Evolutionary conservation across 495 filamentous ascomycete species (phyloP).

Genomic region (Sporormia fimetaria): DNA sequence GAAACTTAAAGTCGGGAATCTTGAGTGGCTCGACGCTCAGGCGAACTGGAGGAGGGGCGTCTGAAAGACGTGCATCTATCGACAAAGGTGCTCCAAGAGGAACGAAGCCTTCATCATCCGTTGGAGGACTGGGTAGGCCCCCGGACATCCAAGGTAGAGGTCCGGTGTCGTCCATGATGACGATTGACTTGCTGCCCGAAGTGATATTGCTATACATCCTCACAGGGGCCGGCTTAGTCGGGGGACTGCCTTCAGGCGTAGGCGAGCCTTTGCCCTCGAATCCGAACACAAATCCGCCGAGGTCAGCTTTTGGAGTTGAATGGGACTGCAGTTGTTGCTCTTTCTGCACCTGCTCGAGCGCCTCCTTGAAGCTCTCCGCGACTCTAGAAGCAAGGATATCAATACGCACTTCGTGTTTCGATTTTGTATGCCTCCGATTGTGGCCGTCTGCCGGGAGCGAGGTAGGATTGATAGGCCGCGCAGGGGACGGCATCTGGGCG

Average conservation of each 20-base stretch:
- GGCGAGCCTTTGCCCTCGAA: constrained; percentile 7
- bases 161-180: constrained; percentile 69
- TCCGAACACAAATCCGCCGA: constrained; percentile 18
- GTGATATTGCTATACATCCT: constrained; percentile 53
- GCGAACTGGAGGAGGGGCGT: not conserved
- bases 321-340: constrained; percentile 5
- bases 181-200: constrained; percentile 70
- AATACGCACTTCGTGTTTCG: constrained; percentile 37
- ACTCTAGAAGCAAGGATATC: constrained; percentile 73
- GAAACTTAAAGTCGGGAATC: no score
- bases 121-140: constrained; percentile 16
- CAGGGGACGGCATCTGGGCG: no score
- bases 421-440: constrained; percentile 16
- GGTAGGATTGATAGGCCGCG: constrained; percentile 4
- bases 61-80: constrained; percentile 10
- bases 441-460: constrained; percentile 17
- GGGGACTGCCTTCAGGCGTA: constrained; percentile 2
- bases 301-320: constrained; percentile 3
- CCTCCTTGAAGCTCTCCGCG: constrained; percentile 58
- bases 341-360: constrained; percentile 41
- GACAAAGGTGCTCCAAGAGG: no score
- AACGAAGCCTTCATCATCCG: no score
- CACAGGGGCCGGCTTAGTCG: not conserved
- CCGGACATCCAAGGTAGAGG: constrained; percentile 27
- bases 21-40: no score